Evolutionary conservation across 2,329 filamentous ascomycete genomes (phyloP), one percentile per base, ranked within the genome.

Genomic region (Xylaria sp.): DNA sequence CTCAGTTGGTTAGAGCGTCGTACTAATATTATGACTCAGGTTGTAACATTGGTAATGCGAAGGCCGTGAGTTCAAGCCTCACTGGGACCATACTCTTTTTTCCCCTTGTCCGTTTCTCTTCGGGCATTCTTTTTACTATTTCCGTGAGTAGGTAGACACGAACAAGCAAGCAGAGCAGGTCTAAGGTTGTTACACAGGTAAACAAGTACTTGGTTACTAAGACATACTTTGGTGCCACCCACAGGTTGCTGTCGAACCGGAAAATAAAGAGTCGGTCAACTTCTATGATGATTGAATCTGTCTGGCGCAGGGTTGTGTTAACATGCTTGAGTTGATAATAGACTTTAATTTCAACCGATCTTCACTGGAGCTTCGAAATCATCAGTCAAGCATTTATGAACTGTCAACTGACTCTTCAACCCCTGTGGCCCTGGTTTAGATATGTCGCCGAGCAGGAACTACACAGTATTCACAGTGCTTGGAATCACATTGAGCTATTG

Each of bases 51-150:
- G 5, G 53, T 56, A 6, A 56, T 56, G 33, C 53, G 53, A 56
- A 40, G n/a, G 53, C 11, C 53, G 53, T 56, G 53, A 40, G 53
- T 26, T 40, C 38, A 40, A 56, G 33, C 53, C 53, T 56, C 53
- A 56, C 53, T 56, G 33, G 53, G 53, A 56, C 53, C 53, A 56
- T 6, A 3, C 7, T 11, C 5, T 28, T 10, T 44, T 44, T 20
- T 10, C 9, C 6, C 20, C 20, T 20, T 7, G 40, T 2, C 6
- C n/a, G 2, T 42, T 42, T 1, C 38, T 9, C 40, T 6, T 42
- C 6, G 17, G 7, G 11, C 11, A 13, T n/a, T 42, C 6, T 9
- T 42, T 42, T n/a, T 9, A n/a, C 9, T 10, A 10, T 11, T 11
- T 36, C 9, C 9, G 33, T 36, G 10, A 11, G 33, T 40, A 40